A percentile compares a stretch with the other conserved stretches of the same genome.
Evolutionary conservation across 169 alveolate genomes (phyloP).

Genomic region (Plasmodium billcollinsi): DNA sequence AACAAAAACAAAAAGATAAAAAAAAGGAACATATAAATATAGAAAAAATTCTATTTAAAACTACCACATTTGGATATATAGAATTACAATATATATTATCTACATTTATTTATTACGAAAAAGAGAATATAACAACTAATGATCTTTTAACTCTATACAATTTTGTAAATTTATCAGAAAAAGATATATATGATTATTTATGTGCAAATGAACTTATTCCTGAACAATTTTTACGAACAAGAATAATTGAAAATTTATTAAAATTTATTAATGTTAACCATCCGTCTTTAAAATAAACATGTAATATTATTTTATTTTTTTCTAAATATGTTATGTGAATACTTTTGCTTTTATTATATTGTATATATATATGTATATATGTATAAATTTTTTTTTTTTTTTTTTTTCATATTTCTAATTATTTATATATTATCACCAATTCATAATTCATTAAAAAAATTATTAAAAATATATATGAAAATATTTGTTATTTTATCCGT

Average conservation of each 20-base stretch:
- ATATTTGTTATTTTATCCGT: too few relatives aligned
- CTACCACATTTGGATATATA: conserved; percentile 43
- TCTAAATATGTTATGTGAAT: not conserved
- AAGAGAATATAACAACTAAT: conserved; percentile 15
- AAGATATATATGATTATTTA: conserved; percentile 59
- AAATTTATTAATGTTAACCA: conserved; percentile 64
- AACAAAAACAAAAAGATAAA: not conserved
- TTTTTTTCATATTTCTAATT: too few relatives aligned
- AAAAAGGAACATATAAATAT: conserved; percentile 16
- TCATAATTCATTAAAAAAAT: too few relatives aligned
- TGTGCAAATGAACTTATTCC: conserved; percentile 52
- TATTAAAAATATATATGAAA: too few relatives aligned
- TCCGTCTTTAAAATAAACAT: conserved; percentile 37
- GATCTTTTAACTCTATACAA: conserved; percentile 34
- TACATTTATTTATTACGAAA: conserved; percentile 57
- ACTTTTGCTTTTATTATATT: not conserved
- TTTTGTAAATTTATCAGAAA: conserved; percentile 63
- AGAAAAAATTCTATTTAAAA: conserved; percentile 53
- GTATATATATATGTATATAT: not conserved
- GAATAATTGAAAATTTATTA: conserved; percentile 28
- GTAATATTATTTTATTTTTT: too few relatives aligned
- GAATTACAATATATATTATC: conserved; percentile 65
- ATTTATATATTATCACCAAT: too few relatives aligned
- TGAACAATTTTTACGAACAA: conserved; percentile 19
- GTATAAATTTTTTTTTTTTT: too few relatives aligned